Conservation (phyloP, 176 grass and related monocot species). For the Oryza officinalis region DNA sequence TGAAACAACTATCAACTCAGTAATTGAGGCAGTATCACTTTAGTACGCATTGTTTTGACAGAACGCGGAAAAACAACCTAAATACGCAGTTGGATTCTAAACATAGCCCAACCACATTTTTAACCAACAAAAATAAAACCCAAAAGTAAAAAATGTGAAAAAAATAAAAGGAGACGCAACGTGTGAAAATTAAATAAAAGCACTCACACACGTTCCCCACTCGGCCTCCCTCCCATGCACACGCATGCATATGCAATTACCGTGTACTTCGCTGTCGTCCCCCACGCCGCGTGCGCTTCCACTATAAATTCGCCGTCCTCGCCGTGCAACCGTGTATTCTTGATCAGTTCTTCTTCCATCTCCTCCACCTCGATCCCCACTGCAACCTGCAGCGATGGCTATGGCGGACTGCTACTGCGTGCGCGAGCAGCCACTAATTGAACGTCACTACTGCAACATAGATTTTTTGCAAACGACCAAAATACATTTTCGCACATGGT, state of each 20-base stretch:
- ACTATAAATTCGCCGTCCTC: neutral
- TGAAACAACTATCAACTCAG: too few species aligned
- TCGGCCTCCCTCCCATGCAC: neutral
- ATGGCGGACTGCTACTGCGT: slow-evolving; percentile 20
- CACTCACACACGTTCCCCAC: neutral
- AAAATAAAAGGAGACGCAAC: neutral
- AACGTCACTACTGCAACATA: too few species aligned
- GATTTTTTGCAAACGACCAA: too few species aligned
- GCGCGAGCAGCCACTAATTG: too few species aligned
- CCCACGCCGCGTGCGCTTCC: neutral
- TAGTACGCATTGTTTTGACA: too few species aligned
- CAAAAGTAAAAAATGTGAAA: neutral
- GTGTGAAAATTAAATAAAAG: neutral
- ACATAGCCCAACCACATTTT: neutral
- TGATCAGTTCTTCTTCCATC: neutral
- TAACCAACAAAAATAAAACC: neutral
- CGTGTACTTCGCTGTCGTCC: neutral
- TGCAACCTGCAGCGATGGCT: neutral
- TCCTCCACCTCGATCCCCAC: neutral
- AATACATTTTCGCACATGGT: too few species aligned
- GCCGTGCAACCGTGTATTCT: neutral
- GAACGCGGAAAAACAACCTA: too few species aligned
- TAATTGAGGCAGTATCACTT: too few species aligned
- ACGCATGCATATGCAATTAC: neutral
- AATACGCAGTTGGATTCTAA: neutral